These are phyloP conservation scores for Amphirosellinia nigrospora DNA, from an alignment of 495 filamentous ascomycete species.

Conservation along the genomic window DNA sequence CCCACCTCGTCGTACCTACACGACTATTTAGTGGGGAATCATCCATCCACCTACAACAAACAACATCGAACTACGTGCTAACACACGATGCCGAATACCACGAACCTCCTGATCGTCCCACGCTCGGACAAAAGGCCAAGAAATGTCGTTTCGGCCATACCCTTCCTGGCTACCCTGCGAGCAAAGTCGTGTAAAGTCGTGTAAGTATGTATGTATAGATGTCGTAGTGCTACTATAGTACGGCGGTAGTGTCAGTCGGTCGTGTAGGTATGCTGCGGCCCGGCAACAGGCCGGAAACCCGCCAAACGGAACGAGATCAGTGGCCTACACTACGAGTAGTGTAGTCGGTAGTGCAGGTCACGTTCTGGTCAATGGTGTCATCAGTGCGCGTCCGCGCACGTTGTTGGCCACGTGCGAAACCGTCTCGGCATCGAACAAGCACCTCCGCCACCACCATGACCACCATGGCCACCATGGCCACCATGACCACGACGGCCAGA, in stretches of 20 bases:
- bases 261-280: background rate
- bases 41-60: background rate
- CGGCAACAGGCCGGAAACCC: background rate
- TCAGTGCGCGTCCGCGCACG: conserved; percentile 7
- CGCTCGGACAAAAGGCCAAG: conserved; percentile 18
- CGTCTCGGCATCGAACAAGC: background rate
- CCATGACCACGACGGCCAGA: no score
- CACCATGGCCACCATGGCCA: no score
- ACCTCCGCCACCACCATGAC: no score
- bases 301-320: background rate
- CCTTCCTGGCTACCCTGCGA: conserved; percentile 10
- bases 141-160: conserved; percentile 18
- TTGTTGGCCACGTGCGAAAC: conserved; percentile 12
- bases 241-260: no score
- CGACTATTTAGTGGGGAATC: background rate
- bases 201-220: no score
- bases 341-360: no score
- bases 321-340: no score
- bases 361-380: no score
- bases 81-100: conserved; percentile 5
- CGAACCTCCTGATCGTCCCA: conserved; percentile 20
- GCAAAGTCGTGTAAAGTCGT: background rate
- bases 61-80: conserved; percentile 4
- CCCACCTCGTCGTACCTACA: background rate
- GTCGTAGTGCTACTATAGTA: background rate